Percentiles rank a stretch among this genome's conserved stretches.
These are phyloP conservation scores for Periconia sp. DNA, from an alignment of 2,329 filamentous ascomycete species.

Conservation along the genomic window DNA sequence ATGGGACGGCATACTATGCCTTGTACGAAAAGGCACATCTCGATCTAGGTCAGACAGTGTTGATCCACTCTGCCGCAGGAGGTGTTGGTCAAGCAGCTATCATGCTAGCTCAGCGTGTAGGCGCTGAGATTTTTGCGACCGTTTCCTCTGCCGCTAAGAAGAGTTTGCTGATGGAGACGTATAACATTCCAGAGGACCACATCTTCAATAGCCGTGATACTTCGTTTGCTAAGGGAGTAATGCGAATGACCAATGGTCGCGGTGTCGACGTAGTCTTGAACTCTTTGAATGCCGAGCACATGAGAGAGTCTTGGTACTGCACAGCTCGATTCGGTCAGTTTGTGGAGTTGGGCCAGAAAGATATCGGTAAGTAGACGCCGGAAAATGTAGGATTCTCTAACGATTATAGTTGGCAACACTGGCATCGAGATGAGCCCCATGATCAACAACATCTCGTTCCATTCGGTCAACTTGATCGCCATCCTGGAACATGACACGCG, in stretches of 20 bases:
- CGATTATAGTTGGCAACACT: constrained; percentile 6
- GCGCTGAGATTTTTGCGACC: constrained; percentile 21
- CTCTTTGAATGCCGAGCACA: constrained; percentile 22
- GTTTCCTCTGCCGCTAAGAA: constrained; percentile 16
- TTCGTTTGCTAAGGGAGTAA: constrained; percentile 9
- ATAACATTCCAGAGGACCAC: constrained; percentile 22
- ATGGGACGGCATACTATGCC: constrained; percentile 16
- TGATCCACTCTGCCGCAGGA: constrained; percentile 27
- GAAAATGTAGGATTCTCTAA: constrained; percentile 11
- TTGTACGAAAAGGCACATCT: constrained; percentile 28
- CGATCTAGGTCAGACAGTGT: constrained; percentile 28
- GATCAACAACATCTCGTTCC: no score
- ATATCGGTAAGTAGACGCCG: constrained; percentile 8
- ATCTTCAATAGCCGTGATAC: constrained; percentile 29
- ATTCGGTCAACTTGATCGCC: constrained; percentile 1
- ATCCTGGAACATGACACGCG: not conserved
- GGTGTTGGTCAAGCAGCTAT: constrained; percentile 24
- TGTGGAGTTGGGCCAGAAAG: constrained; percentile 23
- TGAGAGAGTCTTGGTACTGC: constrained; percentile 26
- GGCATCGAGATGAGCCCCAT: no score
- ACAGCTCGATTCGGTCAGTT: constrained; percentile 41
- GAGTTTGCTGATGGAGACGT: constrained; percentile 7
- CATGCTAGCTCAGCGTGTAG: constrained; percentile 13
- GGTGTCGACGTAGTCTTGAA: constrained; percentile 46
- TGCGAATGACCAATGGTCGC: constrained; percentile 19